A percentile compares a stretch with the other conserved stretches of the same genome.
Evolutionary conservation across 768 basidiomycete species (phyloP).

Genomic region (Naganishia randhawae): DNA sequence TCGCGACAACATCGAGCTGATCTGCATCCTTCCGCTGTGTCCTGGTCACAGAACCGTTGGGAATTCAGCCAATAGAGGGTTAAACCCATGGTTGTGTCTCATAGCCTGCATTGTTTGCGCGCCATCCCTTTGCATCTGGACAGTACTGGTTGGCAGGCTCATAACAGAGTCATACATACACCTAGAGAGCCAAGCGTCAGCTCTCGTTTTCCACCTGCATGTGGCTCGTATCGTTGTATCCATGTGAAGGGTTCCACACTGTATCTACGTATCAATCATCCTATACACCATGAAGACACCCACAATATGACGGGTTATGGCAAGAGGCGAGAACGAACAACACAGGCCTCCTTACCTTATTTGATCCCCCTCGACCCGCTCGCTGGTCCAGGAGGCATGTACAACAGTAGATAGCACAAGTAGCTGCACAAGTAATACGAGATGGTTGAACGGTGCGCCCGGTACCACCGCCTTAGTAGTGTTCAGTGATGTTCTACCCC

Average conservation of each 20-base stretch:
- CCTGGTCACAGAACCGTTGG: slow-evolving; percentile 23
- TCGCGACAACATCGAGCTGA: not conserved
- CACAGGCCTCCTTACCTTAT: too few relatives aligned
- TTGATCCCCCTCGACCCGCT: too few relatives aligned
- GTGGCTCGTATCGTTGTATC: slow-evolving; percentile 5
- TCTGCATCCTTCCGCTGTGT: not conserved
- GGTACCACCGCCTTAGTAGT: too few relatives aligned
- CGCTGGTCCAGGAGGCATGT: too few relatives aligned
- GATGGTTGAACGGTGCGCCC: too few relatives aligned
- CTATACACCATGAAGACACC: not conserved
- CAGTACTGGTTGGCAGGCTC: not conserved
- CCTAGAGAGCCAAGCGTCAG: too few relatives aligned
- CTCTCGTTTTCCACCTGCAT: not conserved
- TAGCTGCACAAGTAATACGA: too few relatives aligned
- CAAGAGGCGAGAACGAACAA: too few relatives aligned
- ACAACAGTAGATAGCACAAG: too few relatives aligned
- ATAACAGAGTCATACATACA: not conserved
- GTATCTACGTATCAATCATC: not conserved
- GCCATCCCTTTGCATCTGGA: not conserved
- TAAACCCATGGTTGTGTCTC: not conserved
- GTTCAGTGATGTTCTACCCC: not conserved
- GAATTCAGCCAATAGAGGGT: slow-evolving; percentile 26
- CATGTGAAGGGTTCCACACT: not conserved
- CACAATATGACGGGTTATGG: too few relatives aligned
- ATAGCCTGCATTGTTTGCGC: not conserved